Base-by-base conservation (phyloP, 2,329 filamentous ascomycete species). In the Clonostachys sp. region DNA sequence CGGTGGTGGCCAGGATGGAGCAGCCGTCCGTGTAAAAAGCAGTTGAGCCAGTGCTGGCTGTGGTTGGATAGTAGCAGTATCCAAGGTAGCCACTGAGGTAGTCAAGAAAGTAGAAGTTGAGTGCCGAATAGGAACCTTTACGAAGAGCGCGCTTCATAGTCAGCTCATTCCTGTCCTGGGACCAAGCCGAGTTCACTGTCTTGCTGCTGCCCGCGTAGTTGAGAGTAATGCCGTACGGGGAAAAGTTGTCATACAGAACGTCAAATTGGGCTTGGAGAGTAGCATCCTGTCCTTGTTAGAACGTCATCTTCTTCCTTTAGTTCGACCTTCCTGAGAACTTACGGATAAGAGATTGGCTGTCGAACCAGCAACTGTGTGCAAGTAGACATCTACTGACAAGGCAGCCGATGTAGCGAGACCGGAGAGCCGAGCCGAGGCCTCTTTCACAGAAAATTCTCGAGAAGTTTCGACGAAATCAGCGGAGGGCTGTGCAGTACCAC, bases 101-200 rank as follows among this genome's bases (percentile, higher is more conserved):
- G 33, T 49, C 47, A 14, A 42, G 60, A 60, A 73, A 72, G 66
- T 76, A 76, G 40, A 76, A 39, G 63, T 77, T 77, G 46, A 77
- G 66, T 50, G 68, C 60, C 10, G 57, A 45, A 55, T 71, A 71
- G 42, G 54, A 60, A 47, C 68, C 68, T 59, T 71, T 65, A 56
- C 71, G 69, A 41, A 76, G 67, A 34, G 66, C 54, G 18, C 56
- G 57, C 65, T 74, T 74, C 71, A 75, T 75, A 42, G 56, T 60
- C 38, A 66, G 49, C 57, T 74, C 66, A 44, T 53, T 52, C 34
- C 51, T 47, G 39, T 50, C 48, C 13, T 13, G 13, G 42, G 48
- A 57, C 63, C 63, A 67, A 38, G 10, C 41, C 8, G 49, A 46
- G 53, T 67, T 66, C 50, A 61, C 56, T 40, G 61, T 65, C 13